Base-by-base conservation (phyloP, 1,284 basidiomycete genomes). In the Papiliotrema terrestris region DNA sequence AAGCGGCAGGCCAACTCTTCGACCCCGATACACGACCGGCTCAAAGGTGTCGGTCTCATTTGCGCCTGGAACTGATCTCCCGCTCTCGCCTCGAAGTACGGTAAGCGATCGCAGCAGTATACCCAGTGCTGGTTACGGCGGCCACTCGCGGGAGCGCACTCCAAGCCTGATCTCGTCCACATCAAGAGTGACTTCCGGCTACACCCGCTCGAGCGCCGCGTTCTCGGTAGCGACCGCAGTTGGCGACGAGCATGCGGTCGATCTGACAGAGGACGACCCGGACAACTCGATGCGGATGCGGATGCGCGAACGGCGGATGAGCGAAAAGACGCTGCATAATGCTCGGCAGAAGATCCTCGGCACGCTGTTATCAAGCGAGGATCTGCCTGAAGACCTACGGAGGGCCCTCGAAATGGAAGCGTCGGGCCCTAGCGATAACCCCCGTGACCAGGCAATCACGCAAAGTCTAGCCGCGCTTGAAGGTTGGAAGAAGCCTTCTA, bases 301-400 rank as follows among this genome's bases (percentile, higher is more conserved):
- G 8, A 38, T 44, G 36, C 55, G 61, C 23, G 58, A 67, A 19
- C 59, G 70, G 8, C 52, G 70, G 22, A 55, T 67, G 47, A 70
- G 67, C 44, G 71, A 69, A 54, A 65, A 67, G 53, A 71, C 65
- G 2, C 61, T 75, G n/a, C 69, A 70, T 19, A 59, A 68, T 43
- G 71, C 73, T 20, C 54, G 73, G 17, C 67, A 68, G 45, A 70
- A 63, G 59, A 69, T 72, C 41, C 59, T 73, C 13, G 69, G 66
- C n/a, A 67, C 69, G 2, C 48, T 72, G 4, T 41, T 71, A 3
- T 63, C 59, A 22, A 59, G 61, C 4, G 67, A 71, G 9, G 67
- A 71, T 51, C 54, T 67, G 2, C 58, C 59, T 29, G n/a, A 14
- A 26, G 54, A 56, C 37, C 43, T 56, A 8, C 60, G 51, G 11